Base-by-base conservation (phyloP, 2,329 filamentous ascomycete genomes). In the Xylaria sp. region DNA sequence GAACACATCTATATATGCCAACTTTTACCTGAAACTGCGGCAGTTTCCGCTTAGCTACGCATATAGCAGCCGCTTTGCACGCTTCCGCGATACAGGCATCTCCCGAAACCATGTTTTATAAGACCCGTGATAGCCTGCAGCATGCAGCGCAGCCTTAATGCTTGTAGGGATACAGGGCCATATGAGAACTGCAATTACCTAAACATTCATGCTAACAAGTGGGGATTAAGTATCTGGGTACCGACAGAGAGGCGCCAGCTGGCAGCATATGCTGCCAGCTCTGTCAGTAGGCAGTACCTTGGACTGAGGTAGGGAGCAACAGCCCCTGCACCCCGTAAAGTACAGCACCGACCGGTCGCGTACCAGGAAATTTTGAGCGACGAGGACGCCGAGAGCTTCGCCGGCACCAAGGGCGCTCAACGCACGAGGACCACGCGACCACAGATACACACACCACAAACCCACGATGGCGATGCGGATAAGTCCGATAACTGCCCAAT, bases 381-480 rank as follows among this genome's bases (percentile, higher is more conserved):
- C 27, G 21, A 41, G 37, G n/a, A 43, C 19, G 27, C 49, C 43
- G 43, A 54, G 43, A 49, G 57, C 38, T 48, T 61, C 56, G 54
- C 52, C 51, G 38, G 37, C 37, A 55, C 10, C 41, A 47, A 37
- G 46, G 33, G 38, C 13, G 33, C 60, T 31, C 58, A 27, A 55
- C 54, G 51, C n/a, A n/a, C n/a, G n/a, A n/a, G n/a, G n/a, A n/a
- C n/a, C n/a, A n/a, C n/a, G n/a, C n/a, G n/a, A n/a, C n/a, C 21
- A 7, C 47, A 56, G 23, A 17, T 23, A 44, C 47, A 29, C 37
- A 37, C 54, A 49, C 49, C 19, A 38, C 53, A 11, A 60, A 27
- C 43, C 21, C 49, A 61, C 53, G 40, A 72, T 72, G 66, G 74
- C 71, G 66, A 78, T 81, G 75, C 79, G 77, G 67, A 69, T 74